Percentiles rank a stretch among this genome's conserved stretches.
These are phyloP conservation scores for Larix kaempferi DNA, from an alignment of 75 land plant species.

Conservation along the genomic window DNA sequence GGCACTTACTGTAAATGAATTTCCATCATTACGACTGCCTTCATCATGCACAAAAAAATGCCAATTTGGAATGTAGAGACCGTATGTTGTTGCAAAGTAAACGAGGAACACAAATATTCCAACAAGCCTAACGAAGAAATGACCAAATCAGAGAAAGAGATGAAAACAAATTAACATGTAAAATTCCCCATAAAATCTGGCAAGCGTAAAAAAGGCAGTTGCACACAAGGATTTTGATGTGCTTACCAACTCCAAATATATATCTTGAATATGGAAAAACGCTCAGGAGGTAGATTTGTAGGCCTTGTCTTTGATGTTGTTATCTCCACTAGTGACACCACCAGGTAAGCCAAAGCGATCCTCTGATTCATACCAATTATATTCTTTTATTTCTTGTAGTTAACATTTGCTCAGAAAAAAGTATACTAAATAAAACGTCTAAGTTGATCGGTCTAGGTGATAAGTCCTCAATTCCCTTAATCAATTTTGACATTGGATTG, in stretches of 20 bases:
- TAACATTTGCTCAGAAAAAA: neutral
- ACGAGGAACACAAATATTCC: slow-evolving; percentile 38
- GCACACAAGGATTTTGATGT: neutral
- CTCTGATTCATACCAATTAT: slow-evolving; percentile 32
- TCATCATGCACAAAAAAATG: slow-evolving; percentile 38
- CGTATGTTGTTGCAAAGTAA: slow-evolving; percentile 59
- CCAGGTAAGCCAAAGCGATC: slow-evolving; percentile 77
- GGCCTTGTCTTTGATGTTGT: slow-evolving; percentile 16
- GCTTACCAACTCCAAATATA: slow-evolving; percentile 63
- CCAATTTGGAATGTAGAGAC: slow-evolving; percentile 86
- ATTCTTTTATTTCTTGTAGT: neutral
- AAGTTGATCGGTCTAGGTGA: neutral
- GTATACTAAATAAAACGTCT: neutral
- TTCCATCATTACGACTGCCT: slow-evolving; percentile 35
- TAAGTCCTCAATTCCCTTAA: neutral
- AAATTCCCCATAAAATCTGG: neutral
- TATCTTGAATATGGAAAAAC: slow-evolving; percentile 46
- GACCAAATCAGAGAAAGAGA: neutral
- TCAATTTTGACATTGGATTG: neutral
- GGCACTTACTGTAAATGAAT: slow-evolving; percentile 31
- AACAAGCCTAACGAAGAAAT: slow-evolving; percentile 27
- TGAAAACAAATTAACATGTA: too few relatives aligned
- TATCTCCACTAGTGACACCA: slow-evolving; percentile 71
- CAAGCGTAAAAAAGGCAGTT: neutral
- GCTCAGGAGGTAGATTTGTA: slow-evolving; percentile 12